Base-by-base conservation (phyloP, 2,329 filamentous ascomycete genomes). In the Stagonosporopsis tanaceti region DNA sequence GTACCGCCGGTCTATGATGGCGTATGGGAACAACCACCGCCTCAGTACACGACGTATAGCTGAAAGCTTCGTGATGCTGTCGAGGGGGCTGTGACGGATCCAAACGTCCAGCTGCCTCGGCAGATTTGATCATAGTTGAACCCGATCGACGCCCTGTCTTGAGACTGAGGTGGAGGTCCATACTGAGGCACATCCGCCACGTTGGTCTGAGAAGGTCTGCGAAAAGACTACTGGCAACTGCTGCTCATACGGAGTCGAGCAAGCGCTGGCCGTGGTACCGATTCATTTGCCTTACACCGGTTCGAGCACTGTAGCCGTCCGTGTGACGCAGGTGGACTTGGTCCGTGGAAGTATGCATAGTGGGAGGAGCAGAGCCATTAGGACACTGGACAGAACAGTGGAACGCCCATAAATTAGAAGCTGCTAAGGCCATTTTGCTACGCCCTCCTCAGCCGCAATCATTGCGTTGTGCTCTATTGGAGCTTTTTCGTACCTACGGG, bases 401-500 rank as follows among this genome's bases (percentile, higher is more conserved):
- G 11, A 4, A 39, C 14, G 8, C n/a, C 27, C 15, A 14, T 44
- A 17, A 11, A 30, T 22, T 24, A 15, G 1, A 37, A 12, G 27
- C 17, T 17, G 45, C 32, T 20, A 38, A 37, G 15, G 12, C 12
- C 22, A 47, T 11, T 27, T 3, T 11, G 22, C 12, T 24, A n/a
- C n/a, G 5, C 17, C 6, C 6, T 6, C n/a, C 27, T 17, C 8
- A 5, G 14, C 27, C 3, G 15, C n/a, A 2, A 11, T 14, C 9
- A 35, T 8, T 30, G 6, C 32, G 12, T 12, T 12, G 3, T 41
- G 12, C 38, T 15, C 30, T 47, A 57, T 8, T 32, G 22, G 4
- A 17, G 15, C 37, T 48, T 57, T 37, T 40, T 58, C n/a, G 39
- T 52, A 50, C 68, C 65, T 22, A 73, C 53, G 27, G 70, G 69